Base-by-base conservation (phyloP, 495 filamentous ascomycete genomes). In the Lichina pygmaea region DNA sequence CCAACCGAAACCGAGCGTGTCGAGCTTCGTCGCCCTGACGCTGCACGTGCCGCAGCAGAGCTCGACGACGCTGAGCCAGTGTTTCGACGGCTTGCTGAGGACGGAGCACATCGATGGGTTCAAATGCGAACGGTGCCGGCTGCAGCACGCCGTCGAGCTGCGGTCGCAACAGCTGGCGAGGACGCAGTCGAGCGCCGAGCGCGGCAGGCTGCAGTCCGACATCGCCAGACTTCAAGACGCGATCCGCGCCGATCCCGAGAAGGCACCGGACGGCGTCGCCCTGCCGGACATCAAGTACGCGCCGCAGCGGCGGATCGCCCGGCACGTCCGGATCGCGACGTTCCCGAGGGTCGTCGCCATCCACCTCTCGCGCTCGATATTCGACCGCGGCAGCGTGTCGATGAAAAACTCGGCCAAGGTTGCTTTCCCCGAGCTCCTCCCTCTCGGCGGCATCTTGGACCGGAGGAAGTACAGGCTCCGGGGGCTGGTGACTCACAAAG, bases 61-160 rank as follows among this genome's bases (percentile, higher is more conserved):
- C 46, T 71, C 69, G 7, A 71, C 78, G 2, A 71, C 72, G 7
- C 65, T 83, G 37, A 72, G 68, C 50, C 62, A 69, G 5, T 95
- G 91, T 55, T 86, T 95, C 47, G 89, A 99, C 58, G 79, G 78
- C 13, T 73, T 94, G 58, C 74, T 99, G 50, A 94, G 93, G 56
- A 82, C 77, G 0, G 89, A 99, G 53, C 77, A 81, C 54, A 93
- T 99, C 44, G 91, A 99, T 44, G 89, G 93, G 55, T 99, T 86
- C 61, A 79, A 78, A 42, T 99, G 89, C 57, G 89, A 94, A 48
- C 79, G 73, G 52, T 97, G 89, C 49, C 78, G 81, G 9, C 66
- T 97, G n/a, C 57, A 78, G 41, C 77, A 93, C 60, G 84, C 86
- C 2, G 48, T 82, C 15, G 64, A 68, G 42, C 47, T 49, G 43